These are phyloP conservation scores for Batrachochytrium dendrobatidis DNA, from an alignment of 371 early-diverging fungal species.

Conservation along the genomic window DNA sequence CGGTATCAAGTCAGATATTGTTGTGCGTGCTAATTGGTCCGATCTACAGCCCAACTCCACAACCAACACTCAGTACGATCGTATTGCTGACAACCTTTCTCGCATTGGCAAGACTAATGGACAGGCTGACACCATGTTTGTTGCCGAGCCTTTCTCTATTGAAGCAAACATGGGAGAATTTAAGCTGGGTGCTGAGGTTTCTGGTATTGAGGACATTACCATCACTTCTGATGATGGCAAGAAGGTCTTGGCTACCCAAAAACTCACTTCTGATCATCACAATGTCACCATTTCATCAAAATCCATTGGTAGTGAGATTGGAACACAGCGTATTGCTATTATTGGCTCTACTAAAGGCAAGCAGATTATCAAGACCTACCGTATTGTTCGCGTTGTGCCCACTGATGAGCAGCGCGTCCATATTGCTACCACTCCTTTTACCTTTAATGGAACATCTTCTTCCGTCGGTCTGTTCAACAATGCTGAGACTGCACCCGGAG, in stretches of 20 bases:
- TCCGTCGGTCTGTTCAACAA: constrained; percentile 1
- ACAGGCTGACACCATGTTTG: not conserved
- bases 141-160: constrained; percentile 2
- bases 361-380: constrained; percentile 12
- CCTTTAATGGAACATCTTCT: not conserved
- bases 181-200: not conserved
- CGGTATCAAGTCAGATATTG: constrained; percentile 14
- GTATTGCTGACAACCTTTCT: constrained; percentile 8
- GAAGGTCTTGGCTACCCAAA: not conserved
- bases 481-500: not conserved
- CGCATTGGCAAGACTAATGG: constrained; percentile 4
- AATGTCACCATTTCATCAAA: not conserved
- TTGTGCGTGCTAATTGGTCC: constrained; percentile 10
- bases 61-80: constrained; percentile 7
- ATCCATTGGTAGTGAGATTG: constrained; percentile 2
- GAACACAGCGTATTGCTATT: constrained; percentile 2
- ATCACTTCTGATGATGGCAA: not conserved
- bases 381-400: constrained; percentile 6
- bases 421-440: not conserved
- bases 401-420: not conserved
- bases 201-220: not conserved
- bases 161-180: not conserved
- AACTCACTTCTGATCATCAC: not conserved
- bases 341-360: constrained; percentile 1
- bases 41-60: constrained; percentile 7